These are phyloP conservation scores for Angomonas deanei DNA, from an alignment of 208 protist genomes.

Conservation along the genomic window DNA sequence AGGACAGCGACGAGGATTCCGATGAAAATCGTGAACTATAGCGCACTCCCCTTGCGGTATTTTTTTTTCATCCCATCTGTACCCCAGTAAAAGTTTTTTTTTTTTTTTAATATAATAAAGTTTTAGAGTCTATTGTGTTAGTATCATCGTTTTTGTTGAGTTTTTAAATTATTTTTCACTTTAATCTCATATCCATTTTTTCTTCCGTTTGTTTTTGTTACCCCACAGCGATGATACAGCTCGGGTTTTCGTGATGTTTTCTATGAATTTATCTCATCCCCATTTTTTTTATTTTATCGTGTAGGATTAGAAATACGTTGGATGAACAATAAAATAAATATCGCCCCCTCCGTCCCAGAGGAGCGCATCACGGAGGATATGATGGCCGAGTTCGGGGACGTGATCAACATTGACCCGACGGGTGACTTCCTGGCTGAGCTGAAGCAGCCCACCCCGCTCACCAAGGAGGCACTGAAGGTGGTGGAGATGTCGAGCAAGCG, in stretches of 20 bases:
- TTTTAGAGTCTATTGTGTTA: no score
- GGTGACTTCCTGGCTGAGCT: not conserved
- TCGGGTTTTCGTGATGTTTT: not conserved
- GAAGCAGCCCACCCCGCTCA: not conserved
- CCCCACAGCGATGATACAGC: no score
- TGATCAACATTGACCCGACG: not conserved
- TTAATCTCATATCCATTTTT: not conserved
- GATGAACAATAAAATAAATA: slow-evolving; percentile 14
- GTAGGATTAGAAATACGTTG: no score
- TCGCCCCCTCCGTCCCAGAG: slow-evolving; percentile 8
- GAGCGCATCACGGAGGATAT: slow-evolving; percentile 27
- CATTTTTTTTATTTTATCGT: not conserved
- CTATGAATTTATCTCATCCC: slow-evolving; percentile 8
- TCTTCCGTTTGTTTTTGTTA: not conserved
- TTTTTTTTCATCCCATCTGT: no score
- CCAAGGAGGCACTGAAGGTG: not conserved
- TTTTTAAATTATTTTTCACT: not conserved
- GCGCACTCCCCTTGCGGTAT: no score
- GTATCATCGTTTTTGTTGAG: no score
- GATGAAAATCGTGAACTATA: slow-evolving; percentile 5
- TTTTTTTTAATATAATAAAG: not conserved
- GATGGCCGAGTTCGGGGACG: slow-evolving; percentile 13
- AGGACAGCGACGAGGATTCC: slow-evolving; percentile 14
- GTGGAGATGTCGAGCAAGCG: not conserved
- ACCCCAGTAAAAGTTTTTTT: no score